phyloP scores from a whole-genome alignment of 176 grass and related monocot genomes.

The Aegilops longissima region DNA sequence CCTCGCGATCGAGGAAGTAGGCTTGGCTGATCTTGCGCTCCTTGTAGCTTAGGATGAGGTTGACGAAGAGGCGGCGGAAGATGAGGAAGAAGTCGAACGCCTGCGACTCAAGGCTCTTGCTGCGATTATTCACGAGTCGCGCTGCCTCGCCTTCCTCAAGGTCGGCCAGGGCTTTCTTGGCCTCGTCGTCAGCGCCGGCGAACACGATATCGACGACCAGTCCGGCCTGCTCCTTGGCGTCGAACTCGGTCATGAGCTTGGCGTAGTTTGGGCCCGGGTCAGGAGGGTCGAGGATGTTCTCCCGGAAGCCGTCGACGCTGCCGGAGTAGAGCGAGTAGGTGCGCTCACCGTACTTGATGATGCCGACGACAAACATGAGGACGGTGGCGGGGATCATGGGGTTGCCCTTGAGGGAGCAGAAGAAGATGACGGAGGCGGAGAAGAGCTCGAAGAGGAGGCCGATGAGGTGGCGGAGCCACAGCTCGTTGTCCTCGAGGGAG shows the following conservation, averaged over 20 bases:
- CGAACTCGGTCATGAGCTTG: conserved; percentile 43
- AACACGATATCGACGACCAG: conserved; percentile 8
- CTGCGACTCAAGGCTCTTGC: background rate
- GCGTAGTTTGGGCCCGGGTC: conserved; percentile 32
- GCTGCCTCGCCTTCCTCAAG: background rate
- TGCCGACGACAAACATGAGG: conserved; percentile 41
- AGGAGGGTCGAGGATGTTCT: background rate
- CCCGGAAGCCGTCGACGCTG: conserved; percentile 27
- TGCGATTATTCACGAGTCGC: background rate
- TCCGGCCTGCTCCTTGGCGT: conserved; percentile 21
- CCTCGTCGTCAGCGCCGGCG: background rate
- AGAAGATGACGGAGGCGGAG: conserved; percentile 40
- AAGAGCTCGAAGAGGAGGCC: conserved; percentile 56
- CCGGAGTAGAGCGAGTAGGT: conserved; percentile 47
- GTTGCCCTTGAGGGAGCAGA: conserved; percentile 29
- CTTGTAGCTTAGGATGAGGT: conserved; percentile 38
- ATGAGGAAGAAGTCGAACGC: conserved; percentile 17
- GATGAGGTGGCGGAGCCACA: conserved; percentile 51
- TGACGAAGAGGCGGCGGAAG: conserved; percentile 35
- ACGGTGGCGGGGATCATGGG: conserved; percentile 28
- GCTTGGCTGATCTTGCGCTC: conserved; percentile 22
- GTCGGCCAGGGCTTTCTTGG: background rate
- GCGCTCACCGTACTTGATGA: conserved; percentile 60
- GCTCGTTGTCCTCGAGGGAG: conserved; percentile 58
- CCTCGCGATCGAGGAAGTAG: background rate